Evolutionary conservation across 768 basidiomycete genomes (phyloP), one percentile per base, ranked within the genome.

Genomic region (Podaxis sp.): DNA sequence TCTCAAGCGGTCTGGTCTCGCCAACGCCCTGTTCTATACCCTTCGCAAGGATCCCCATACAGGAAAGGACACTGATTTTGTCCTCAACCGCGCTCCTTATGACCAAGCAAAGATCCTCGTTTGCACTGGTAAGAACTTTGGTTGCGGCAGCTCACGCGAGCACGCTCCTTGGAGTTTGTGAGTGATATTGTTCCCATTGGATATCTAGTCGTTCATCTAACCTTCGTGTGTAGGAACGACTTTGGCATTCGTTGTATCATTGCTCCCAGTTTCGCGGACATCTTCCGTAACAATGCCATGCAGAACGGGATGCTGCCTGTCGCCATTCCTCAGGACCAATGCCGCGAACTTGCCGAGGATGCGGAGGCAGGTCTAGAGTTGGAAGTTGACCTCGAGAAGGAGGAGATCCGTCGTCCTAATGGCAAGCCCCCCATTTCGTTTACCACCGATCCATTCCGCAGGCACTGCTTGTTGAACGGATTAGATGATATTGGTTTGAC

Each of bases 401-500:
- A 89, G 73, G 88, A 91, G 75, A 83, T 96, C 64, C 81, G 89
- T 63, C 88, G 92, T 57, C 69, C 72, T 15, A 90, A 89, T 70
- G 94, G 89, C 61, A 84, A 92, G 69, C 75, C 84, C 2, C 72
- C 89, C 19, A 87, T 97, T 65, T 61, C 81, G 46, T 99, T 99
- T 78, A 80, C 81, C 41, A 86, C 89, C 54, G 97, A 99, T 75
- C 77, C 89, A 0, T 99, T 98, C 90, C 83, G 96, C 65, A 81
- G 93, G 59, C 93, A 96, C 72, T 96, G 97, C 73, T 77, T 99
- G 73, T 74, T 99, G 76, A 95, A 99, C 70, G 97, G 97, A 36
- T 78, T 98, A 66, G 97, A 99, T 73, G 97, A 98, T 70, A 96
- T 99, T 65, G 95, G 90, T 47, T 79, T 99, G 75, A 99, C 97